Evolutionary conservation across 2,329 filamentous ascomycete genomes (phyloP), one percentile per base, ranked within the genome.

Genomic region (Immersiporthe knoxdaviesiana): DNA sequence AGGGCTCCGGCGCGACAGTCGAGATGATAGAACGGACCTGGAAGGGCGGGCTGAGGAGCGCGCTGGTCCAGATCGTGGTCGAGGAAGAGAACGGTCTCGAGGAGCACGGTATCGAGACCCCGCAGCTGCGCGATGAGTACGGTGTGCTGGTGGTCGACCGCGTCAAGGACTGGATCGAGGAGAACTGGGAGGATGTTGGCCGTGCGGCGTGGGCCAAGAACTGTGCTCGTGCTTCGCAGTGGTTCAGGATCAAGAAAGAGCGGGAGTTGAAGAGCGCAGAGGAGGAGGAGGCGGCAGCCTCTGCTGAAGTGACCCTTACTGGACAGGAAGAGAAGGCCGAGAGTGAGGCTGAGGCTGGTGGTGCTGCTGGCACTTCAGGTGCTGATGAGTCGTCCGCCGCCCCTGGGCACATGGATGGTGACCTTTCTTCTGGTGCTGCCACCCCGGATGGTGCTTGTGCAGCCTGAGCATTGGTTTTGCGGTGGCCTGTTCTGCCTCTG

Each of bases 51-150:
- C 74, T 81, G 52, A 71, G 81, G 41, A 81, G 79, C 50, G 83
- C 82, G 1, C 72, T 90, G 56, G 85, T 82, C 74, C 81, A 77
- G 68, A 82, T 88, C 65, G 77, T 90, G 35, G 72, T 89, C 60
- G 77, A 84, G 2, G 79, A 77, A 0, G 80, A 85, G 44, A 58
- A 68, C 1, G 76, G 74, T 21, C 83, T 84, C 66, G 82, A 80
- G 0, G 73, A 81, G 1, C 14, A 72, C 5, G 66, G 71, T 3
- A 18, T 68, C 12, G 52, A 8, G 64, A 72, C 63, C 4, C 64
- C 60, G 14, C 69, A 70, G 1, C 72, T 83, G 24, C 77, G 74
- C 60, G 76, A 81, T 35, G 70, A 72, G 0, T 72, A 81, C 5
- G 85, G 84, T 0, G 75, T 82, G n/a, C 86, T 81, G 68, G 74